These are phyloP conservation scores for Pueraria montana DNA, from an alignment of 306 rosid genomes.

Conservation along the genomic window DNA sequence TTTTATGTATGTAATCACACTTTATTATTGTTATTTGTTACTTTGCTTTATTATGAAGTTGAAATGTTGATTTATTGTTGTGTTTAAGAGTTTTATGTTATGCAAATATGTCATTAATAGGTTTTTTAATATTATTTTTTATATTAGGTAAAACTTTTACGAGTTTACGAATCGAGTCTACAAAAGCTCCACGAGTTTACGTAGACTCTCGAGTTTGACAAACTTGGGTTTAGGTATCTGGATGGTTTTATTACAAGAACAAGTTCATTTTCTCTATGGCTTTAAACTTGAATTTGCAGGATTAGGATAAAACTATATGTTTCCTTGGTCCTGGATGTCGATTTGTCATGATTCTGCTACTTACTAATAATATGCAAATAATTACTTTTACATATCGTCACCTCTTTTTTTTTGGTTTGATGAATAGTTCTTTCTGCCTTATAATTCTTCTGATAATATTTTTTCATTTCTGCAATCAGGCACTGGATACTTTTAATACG, in stretches of 20 bases:
- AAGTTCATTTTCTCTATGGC: constrained; percentile 10
- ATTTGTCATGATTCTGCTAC: constrained; percentile 16
- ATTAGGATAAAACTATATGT: constrained; percentile 7
- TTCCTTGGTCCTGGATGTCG: not conserved
- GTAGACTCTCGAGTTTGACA: not conserved
- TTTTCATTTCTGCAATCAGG: constrained; percentile 66
- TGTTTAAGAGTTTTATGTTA: not conserved
- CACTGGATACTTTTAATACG: constrained; percentile 97
- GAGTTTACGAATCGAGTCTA: not conserved
- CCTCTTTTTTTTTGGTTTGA: not conserved
- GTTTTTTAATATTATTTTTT: not conserved
- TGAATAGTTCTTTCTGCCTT: constrained; percentile 29
- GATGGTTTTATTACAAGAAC: constrained; percentile 37
- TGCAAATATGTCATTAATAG: not conserved
- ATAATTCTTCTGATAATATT: constrained; percentile 30
- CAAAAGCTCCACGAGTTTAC: not conserved
- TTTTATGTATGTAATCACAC: not conserved
- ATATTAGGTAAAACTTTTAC: not conserved
- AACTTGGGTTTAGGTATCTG: constrained; percentile 34
- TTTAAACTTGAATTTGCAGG: constrained; percentile 33
- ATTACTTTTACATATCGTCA: not conserved
- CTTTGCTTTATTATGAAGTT: not conserved
- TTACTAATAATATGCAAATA: constrained; percentile 2
- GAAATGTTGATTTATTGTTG: not conserved
- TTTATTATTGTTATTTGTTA: not conserved